phyloP scores from a whole-genome alignment of 257 asterid genomes.

The Rauvolfia tetraphylla region DNA sequence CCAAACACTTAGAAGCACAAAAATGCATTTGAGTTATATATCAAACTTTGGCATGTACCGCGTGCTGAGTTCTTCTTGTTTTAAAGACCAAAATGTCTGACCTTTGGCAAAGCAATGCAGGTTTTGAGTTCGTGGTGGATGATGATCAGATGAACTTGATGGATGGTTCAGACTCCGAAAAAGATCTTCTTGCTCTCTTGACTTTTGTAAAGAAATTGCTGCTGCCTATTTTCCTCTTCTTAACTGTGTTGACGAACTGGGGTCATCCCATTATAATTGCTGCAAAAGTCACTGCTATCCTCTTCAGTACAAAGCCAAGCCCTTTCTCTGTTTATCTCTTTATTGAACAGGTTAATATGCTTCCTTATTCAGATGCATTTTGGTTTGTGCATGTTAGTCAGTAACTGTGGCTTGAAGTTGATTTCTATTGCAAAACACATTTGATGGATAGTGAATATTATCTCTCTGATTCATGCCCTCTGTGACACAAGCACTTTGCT shows the following conservation, averaged over 20 bases:
- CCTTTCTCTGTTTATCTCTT: conserved; percentile 39
- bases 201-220: conserved; percentile 30
- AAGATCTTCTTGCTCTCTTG: conserved; percentile 18
- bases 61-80: background rate
- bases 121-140: conserved; percentile 24
- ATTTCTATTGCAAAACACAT: background rate
- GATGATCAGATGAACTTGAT: conserved; percentile 11
- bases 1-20: background rate
- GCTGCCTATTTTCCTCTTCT: conserved; percentile 35
- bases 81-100: background rate
- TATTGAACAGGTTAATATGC: conserved; percentile 37
- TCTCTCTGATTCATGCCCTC: background rate
- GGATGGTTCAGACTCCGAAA: conserved; percentile 18
- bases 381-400: background rate
- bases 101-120: conserved; percentile 15
- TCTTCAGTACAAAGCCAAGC: conserved; percentile 37
- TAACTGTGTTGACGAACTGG: conserved; percentile 40
- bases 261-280: conserved; percentile 43
- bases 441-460: too few relatives aligned
- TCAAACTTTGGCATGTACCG: background rate
- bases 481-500: background rate
- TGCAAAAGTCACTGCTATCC: conserved; percentile 32
- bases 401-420: background rate
- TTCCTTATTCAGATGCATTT: conserved; percentile 5
- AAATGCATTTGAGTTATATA: background rate